Base-by-base conservation (phyloP, 495 filamentous ascomycete species). In the Xylaria acuta region DNA sequence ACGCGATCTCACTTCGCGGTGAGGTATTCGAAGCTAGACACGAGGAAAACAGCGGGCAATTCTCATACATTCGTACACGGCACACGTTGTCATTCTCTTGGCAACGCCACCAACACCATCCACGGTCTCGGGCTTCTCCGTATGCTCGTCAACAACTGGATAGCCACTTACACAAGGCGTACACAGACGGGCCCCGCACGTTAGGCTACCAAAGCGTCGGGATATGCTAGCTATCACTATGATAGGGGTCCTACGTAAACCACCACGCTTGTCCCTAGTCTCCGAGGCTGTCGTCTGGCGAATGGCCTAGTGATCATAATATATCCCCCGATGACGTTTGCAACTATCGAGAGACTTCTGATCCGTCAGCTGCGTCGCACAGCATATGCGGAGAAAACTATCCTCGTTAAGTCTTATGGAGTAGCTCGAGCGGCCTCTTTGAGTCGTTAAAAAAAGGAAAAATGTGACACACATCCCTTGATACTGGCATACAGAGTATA, bases 161-260 rank as follows among this genome's bases (percentile, higher is more conserved):
- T 14, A 56, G 27, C 53, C n/a, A n/a, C n/a, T n/a, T 56, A 32
- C 27, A 27, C 12, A 32, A 32, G 30, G 36, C 32, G 34, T 43
- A 59, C 38, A 34, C 38, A 53, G 38, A 41, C 16, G 18, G 12
- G 22, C 22, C 56, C n/a, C 14, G 12, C 32, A 30, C 14, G 14
- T 40, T 64, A 41, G 22, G n/a, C 41, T 64, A 70, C 43, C 43
- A 30, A 27, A 32, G 41, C 45, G 32, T 70, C 53, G 67, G 49
- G 67, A 62, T n/a, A 49, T 32, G 30, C 30, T 38, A 27, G 32
- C 18, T 32, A 51, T 47, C 20, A 16, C 18, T 41, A 22, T 66
- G 18, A 34, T 20, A 9, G 32, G 20, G 5, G 18, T n/a, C 41
- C 0, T 30, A 34, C n/a, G n/a, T n/a, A 22, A 43, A 49, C 27